phyloP scores from a whole-genome alignment of 129 eudicot genomes.

The Escallonia herrerae region DNA sequence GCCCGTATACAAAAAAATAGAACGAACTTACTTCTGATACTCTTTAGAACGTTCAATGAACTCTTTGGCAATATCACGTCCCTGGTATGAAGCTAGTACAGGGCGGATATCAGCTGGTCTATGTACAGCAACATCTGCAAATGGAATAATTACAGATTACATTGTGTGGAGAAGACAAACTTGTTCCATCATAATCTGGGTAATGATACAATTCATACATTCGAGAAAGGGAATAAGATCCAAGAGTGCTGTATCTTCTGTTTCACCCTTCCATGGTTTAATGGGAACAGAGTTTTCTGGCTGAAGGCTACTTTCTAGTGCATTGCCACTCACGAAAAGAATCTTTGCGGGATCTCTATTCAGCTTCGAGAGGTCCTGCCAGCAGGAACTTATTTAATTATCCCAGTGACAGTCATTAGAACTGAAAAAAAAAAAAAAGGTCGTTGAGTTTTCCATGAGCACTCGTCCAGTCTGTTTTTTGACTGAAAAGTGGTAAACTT shows the following conservation, averaged over 20 bases:
- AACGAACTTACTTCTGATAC: slow-evolving; percentile 49
- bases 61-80: slow-evolving; percentile 77
- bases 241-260: slow-evolving; percentile 65
- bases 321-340: slow-evolving; percentile 83
- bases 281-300: slow-evolving; percentile 64
- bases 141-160: slow-evolving; percentile 6
- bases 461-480: background rate
- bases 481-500: too few relatives aligned
- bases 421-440: background rate
- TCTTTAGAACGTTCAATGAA: slow-evolving; percentile 79
- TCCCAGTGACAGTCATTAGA: background rate
- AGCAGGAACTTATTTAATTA: background rate
- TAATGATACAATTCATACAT: slow-evolving; percentile 33
- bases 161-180: too few relatives aligned
- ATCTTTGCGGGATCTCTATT: slow-evolving; percentile 85
- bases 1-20: background rate
- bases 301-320: slow-evolving; percentile 78
- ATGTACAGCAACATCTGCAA: slow-evolving; percentile 67
- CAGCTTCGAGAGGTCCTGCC: slow-evolving; percentile 79
- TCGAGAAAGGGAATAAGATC: slow-evolving; percentile 94
- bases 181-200: background rate
- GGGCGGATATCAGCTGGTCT: slow-evolving; percentile 78
- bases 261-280: slow-evolving; percentile 78
- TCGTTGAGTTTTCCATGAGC: background rate
- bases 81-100: slow-evolving; percentile 79